A percentile compares a stretch with the other conserved stretches of the same genome.
Conservation (phyloP, 1,139 yeast genomes). For the Pichia sp. region DNA sequence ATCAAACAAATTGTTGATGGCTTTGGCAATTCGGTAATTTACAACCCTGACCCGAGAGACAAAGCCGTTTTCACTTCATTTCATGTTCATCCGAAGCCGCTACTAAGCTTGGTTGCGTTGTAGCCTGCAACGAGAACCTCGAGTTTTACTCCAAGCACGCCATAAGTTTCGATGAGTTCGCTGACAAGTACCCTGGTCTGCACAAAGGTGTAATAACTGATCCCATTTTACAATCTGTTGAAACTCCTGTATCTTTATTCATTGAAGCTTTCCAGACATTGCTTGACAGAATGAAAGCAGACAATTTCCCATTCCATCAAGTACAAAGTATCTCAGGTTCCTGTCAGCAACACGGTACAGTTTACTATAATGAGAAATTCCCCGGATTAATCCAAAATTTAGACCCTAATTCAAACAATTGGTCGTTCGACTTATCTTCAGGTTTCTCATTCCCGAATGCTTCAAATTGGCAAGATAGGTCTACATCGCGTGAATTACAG, state of each 20-base stretch:
- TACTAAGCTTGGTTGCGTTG: constrained; percentile 33
- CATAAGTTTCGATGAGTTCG: constrained; percentile 65
- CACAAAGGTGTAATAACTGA: constrained; percentile 62
- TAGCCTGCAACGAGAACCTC: no score
- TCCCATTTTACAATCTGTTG: constrained; percentile 46
- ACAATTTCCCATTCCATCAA: constrained; percentile 47
- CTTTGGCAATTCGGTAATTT: constrained; percentile 61
- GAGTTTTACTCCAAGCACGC: constrained; percentile 47
- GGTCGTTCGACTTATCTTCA: constrained; percentile 20
- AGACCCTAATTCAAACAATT: constrained; percentile 39
- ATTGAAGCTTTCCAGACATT: constrained; percentile 70
- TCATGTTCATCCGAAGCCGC: constrained; percentile 58
- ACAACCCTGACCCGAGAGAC: constrained; percentile 36
- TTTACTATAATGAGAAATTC: constrained; percentile 61
- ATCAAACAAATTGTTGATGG: constrained; percentile 66
- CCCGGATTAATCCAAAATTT: constrained; percentile 33
- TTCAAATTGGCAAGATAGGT: constrained; percentile 95
- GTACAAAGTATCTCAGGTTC: constrained; percentile 79
- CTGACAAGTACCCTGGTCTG: constrained; percentile 43
- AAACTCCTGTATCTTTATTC: constrained; percentile 89
- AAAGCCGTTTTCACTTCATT: constrained; percentile 48
- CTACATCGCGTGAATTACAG: constrained; percentile 70
- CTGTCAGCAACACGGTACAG: constrained; percentile 90
- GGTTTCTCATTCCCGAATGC: constrained; percentile 61
- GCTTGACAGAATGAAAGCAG: constrained; percentile 45